phyloP scores from a whole-genome alignment of 331 rosid genomes.

The Arachis monticola region DNA sequence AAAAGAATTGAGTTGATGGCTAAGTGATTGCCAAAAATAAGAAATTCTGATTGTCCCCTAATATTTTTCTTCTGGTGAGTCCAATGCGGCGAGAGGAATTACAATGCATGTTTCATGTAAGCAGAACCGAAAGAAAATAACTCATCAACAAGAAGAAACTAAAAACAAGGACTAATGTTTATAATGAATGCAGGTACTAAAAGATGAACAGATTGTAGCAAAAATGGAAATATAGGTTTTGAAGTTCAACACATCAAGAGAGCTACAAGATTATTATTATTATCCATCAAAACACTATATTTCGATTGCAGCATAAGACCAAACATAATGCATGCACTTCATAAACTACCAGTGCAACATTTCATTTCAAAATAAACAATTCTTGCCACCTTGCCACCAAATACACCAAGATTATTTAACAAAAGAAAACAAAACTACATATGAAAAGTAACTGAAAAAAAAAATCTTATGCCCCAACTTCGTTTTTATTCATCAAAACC shows the following conservation, averaged over 20 bases:
- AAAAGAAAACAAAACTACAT: background rate
- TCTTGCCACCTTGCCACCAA: background rate
- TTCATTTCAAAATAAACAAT: background rate
- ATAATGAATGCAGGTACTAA: background rate
- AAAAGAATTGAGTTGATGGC: no score
- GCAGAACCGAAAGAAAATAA: conserved; percentile 11
- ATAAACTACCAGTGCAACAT: background rate
- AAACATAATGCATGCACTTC: background rate
- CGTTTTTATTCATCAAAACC: background rate
- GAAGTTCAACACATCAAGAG: background rate
- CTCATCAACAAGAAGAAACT: background rate
- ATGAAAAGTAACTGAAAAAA: background rate
- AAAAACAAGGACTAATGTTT: background rate
- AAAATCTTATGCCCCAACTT: background rate
- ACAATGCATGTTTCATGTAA: background rate
- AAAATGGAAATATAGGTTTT: background rate
- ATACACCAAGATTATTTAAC: background rate
- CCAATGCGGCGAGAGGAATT: conserved; percentile 22
- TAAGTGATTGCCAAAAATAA: no score
- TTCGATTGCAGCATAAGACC: conserved; percentile 20
- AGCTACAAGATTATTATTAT: background rate
- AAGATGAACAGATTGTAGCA: conserved; percentile 8
- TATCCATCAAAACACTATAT: background rate
- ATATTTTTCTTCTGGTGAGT: background rate
- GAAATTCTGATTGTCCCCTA: no score